A percentile compares a stretch with the other conserved stretches of the same genome.
phyloP scores from a whole-genome alignment of 225 moss, liverwort and hornwort genomes.

The Polytrichum formosum region DNA sequence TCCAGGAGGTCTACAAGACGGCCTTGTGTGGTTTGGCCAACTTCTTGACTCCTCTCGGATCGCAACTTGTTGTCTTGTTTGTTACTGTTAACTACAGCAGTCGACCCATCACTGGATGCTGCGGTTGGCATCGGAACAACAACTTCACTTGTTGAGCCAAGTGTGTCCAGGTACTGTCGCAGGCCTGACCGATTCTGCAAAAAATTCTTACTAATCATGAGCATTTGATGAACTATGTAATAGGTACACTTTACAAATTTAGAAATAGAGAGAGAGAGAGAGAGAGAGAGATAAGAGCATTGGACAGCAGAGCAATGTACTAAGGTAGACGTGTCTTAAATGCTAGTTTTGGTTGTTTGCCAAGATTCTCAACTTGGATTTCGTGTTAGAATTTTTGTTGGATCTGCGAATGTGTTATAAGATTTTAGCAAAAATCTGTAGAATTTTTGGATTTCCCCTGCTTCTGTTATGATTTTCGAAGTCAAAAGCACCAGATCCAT shows the following conservation, averaged over 20 bases:
- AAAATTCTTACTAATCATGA: neutral
- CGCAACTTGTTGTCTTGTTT: constrained; percentile 94
- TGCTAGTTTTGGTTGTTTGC: too few species aligned
- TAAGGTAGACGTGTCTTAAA: too few species aligned
- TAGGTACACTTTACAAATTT: neutral
- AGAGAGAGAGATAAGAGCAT: neutral
- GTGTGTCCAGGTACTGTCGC: constrained; percentile 80
- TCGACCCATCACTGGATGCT: constrained; percentile 33
- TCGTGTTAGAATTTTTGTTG: too few species aligned
- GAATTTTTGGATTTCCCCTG: too few species aligned
- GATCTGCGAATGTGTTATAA: too few species aligned
- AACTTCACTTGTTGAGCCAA: constrained; percentile 73
- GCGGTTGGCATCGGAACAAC: constrained; percentile 29
- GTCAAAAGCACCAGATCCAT: too few species aligned
- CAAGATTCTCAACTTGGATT: too few species aligned
- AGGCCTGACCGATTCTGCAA: constrained; percentile 86
- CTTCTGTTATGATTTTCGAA: too few species aligned
- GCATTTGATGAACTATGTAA: too few species aligned
- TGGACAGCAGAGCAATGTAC: too few species aligned
- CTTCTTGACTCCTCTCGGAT: constrained; percentile 53
- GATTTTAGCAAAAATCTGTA: too few species aligned
- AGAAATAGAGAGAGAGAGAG: neutral
- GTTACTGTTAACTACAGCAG: constrained; percentile 73
- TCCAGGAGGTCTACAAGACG: constrained; percentile 90
- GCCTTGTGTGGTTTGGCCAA: constrained; percentile 71